Percentiles rank a stretch among this genome's conserved stretches.
These are phyloP conservation scores for Alloteropsis angusta DNA, from an alignment of 202 grass and related monocot genomes.

Conservation along the genomic window DNA sequence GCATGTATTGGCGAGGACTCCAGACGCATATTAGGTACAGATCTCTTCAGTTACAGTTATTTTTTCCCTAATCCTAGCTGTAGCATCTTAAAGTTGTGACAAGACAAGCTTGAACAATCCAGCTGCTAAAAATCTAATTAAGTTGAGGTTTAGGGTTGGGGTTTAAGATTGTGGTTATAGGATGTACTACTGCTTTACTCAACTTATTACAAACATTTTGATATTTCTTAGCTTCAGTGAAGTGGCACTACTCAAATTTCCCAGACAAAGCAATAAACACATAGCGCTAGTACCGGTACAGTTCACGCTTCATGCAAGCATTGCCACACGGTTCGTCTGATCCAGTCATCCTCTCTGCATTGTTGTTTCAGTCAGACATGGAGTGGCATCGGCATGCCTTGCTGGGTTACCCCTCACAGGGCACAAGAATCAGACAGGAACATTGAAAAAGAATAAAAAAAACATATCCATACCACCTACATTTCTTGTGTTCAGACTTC, in stretches of 20 bases:
- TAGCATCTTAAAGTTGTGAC: not conserved
- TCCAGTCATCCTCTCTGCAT: not conserved
- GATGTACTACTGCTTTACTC: too few relatives aligned
- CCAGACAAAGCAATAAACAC: too few relatives aligned
- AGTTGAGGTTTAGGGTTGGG: too few relatives aligned
- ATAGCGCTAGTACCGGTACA: too few relatives aligned
- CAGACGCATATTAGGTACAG: not conserved
- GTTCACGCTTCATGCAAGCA: not conserved
- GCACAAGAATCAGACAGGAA: not conserved
- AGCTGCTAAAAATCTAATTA: too few relatives aligned
- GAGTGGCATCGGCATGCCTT: constrained; percentile 11
- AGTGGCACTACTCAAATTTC: not conserved
- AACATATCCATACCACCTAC: not conserved
- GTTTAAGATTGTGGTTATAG: too few relatives aligned
- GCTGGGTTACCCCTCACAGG: not conserved
- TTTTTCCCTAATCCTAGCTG: not conserved
- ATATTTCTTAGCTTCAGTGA: not conserved
- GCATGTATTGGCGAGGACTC: not conserved
- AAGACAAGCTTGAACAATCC: too few relatives aligned
- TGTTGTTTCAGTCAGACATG: not conserved
- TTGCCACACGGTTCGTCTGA: not conserved
- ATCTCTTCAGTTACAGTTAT: not conserved
- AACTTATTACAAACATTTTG: too few relatives aligned
- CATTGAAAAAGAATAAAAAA: not conserved
- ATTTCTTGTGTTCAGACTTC: constrained; percentile 20